Conservation (phyloP, 108 stramenopile species). For the Chaetoceros muelleri region DNA sequence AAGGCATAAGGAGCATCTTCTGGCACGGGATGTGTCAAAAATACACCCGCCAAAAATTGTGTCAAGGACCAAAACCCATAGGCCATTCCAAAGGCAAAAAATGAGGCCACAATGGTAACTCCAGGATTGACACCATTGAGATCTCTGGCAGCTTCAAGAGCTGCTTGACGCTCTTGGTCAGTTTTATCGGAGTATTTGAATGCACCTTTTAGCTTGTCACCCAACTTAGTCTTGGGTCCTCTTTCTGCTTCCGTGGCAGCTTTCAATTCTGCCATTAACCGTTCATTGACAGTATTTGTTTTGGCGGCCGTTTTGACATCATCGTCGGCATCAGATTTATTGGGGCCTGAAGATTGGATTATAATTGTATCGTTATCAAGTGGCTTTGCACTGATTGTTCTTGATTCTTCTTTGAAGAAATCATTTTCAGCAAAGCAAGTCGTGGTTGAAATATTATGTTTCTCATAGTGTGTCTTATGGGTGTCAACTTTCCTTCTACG, state of each 20-base stretch:
- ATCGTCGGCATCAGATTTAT: not conserved
- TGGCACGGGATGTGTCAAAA: slow-evolving; percentile 49
- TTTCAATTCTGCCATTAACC: slow-evolving; percentile 61
- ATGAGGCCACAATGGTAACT: slow-evolving; percentile 42
- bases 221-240: slow-evolving; percentile 17
- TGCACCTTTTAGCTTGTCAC: slow-evolving; percentile 27
- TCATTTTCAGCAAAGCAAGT: not conserved
- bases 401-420: not conserved
- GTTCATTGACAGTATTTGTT: slow-evolving; percentile 67
- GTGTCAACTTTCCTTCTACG: no score
- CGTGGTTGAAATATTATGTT: no score
- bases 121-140: slow-evolving; percentile 79
- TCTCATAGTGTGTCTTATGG: no score
- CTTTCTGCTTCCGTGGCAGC: slow-evolving; percentile 45
- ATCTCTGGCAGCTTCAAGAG: slow-evolving; percentile 58
- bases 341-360: not conserved
- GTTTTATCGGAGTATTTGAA: slow-evolving; percentile 41
- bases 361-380: not conserved
- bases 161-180: slow-evolving; percentile 45
- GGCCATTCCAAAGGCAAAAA: slow-evolving; percentile 55
- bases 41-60: slow-evolving; percentile 35
- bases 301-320: slow-evolving; percentile 16
- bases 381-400: not conserved
- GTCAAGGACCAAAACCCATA: slow-evolving; percentile 51
- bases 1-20: slow-evolving; percentile 50